phyloP scores from a whole-genome alignment of 768 basidiomycete genomes.

The Tephrocybe rancida region DNA sequence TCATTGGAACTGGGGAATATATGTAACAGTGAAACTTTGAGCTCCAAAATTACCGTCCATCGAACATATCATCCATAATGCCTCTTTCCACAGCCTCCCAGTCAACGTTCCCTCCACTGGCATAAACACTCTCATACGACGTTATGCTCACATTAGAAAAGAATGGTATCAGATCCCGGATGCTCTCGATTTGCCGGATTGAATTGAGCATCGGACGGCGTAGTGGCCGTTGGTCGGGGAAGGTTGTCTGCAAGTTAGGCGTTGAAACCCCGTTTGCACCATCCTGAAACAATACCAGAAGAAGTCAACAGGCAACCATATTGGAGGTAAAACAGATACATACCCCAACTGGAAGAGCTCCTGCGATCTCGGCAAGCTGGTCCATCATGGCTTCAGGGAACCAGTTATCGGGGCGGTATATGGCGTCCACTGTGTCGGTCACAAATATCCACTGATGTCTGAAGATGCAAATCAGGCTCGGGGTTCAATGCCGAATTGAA shows the following conservation, averaged over 20 bases:
- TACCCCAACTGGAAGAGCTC: constrained; percentile 60
- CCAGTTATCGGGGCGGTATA: constrained; percentile 85
- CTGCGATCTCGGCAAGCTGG: constrained; percentile 80
- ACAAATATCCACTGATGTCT: constrained; percentile 99
- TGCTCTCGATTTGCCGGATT: constrained; percentile 77
- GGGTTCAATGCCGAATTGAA: background rate
- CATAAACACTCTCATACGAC: constrained; percentile 90
- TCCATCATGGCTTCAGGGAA: constrained; percentile 89
- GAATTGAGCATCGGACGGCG: constrained; percentile 75
- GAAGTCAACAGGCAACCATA: background rate
- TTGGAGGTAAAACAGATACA: constrained; percentile 6
- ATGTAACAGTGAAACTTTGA: constrained; percentile 4
- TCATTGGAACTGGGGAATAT: constrained; percentile 17
- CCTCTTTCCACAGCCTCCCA: constrained; percentile 88
- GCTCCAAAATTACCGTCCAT: constrained; percentile 53
- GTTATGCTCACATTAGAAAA: constrained; percentile 88
- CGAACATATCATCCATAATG: constrained; percentile 89
- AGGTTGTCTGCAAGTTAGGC: constrained; percentile 29
- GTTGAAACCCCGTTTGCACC: constrained; percentile 24
- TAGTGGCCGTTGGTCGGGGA: constrained; percentile 46
- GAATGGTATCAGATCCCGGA: constrained; percentile 87
- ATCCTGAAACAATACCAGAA: constrained; percentile 23
- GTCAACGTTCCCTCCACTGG: constrained; percentile 78
- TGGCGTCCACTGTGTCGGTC: constrained; percentile 95
- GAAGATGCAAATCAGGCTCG: constrained; percentile 1